A percentile compares a stretch with the other conserved stretches of the same genome.
Evolutionary conservation across 1,284 basidiomycete genomes (phyloP).

Genomic region (Bjerkandera adusta): DNA sequence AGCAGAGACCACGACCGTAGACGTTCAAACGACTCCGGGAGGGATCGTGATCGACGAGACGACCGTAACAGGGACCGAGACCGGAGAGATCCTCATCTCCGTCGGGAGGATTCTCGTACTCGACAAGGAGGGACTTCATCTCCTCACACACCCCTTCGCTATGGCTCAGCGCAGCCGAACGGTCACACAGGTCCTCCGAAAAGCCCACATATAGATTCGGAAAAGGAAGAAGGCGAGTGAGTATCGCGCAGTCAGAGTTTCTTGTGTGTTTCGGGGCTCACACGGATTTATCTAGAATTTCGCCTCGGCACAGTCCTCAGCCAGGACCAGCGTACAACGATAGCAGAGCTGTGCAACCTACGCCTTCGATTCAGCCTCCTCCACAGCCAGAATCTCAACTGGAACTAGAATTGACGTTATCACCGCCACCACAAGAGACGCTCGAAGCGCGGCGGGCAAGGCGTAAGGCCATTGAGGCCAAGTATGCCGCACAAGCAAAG

Average conservation of each 20-base stretch:
- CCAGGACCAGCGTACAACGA: conserved; percentile 22
- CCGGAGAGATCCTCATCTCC: conserved; percentile 24
- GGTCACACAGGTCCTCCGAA: not conserved
- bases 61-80: conserved; percentile 34
- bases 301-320: conserved; percentile 45
- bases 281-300: conserved; percentile 44
- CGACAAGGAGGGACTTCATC: no score
- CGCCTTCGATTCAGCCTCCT: conserved; percentile 26
- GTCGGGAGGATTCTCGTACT: conserved; percentile 23
- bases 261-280: not conserved
- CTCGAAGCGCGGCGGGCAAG: conserved; percentile 79
- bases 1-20: conserved; percentile 34
- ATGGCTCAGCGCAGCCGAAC: conserved; percentile 10
- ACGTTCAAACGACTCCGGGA: conserved; percentile 36
- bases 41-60: conserved; percentile 34
- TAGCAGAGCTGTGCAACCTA: conserved; percentile 16
- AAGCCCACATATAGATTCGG: conserved; percentile 41
- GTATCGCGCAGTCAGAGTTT: conserved; percentile 36
- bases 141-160: conserved; percentile 17
- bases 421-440: conserved; percentile 66
- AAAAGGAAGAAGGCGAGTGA: conserved; percentile 80
- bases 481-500: no score
- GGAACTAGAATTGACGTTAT: conserved; percentile 61
- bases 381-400: conserved; percentile 30
- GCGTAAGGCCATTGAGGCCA: conserved; percentile 84